phyloP scores from a whole-genome alignment of 352 stramenopile genomes.

The Phytopythium ostracodes region DNA sequence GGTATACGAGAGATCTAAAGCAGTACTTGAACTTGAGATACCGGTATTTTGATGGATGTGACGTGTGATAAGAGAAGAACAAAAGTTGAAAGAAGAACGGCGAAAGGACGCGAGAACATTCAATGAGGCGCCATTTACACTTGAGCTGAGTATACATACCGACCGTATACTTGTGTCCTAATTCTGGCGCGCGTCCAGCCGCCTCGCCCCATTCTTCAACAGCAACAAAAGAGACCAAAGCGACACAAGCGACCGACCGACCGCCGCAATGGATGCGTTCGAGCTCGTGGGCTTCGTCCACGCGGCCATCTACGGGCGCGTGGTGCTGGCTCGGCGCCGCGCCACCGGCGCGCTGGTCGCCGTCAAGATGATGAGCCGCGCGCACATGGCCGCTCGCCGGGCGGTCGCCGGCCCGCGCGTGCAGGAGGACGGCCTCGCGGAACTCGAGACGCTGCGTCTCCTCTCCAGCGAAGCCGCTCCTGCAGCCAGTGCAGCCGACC shows the following conservation, averaged over 20 bases:
- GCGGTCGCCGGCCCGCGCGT: slow-evolving; percentile 36
- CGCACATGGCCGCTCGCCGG: slow-evolving; percentile 41
- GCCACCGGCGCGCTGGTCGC: slow-evolving; percentile 30
- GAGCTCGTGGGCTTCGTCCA: slow-evolving; percentile 34
- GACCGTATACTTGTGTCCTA: background rate
- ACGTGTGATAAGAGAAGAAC: background rate
- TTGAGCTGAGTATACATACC: background rate
- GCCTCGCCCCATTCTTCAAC: slow-evolving; percentile 2
- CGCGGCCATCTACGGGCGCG: slow-evolving; percentile 49
- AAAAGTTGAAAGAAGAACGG: background rate
- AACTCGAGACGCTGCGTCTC: slow-evolving; percentile 37
- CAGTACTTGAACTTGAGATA: slow-evolving; percentile 2
- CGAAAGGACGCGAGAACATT: background rate
- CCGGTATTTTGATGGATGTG: background rate
- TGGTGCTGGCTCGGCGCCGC: slow-evolving; percentile 38
- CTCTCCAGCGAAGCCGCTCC: slow-evolving; percentile 15
- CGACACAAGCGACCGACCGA: background rate
- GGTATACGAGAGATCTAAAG: background rate
- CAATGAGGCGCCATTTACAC: background rate
- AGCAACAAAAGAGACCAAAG: background rate
- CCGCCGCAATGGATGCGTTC: slow-evolving; percentile 38
- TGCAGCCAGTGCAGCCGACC: background rate
- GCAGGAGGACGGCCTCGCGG: slow-evolving; percentile 36
- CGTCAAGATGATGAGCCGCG: slow-evolving; percentile 64
- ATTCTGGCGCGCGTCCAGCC: background rate